Evolutionary conservation across 768 basidiomycete species (phyloP).

Genomic region (Baorangia bicolor): DNA sequence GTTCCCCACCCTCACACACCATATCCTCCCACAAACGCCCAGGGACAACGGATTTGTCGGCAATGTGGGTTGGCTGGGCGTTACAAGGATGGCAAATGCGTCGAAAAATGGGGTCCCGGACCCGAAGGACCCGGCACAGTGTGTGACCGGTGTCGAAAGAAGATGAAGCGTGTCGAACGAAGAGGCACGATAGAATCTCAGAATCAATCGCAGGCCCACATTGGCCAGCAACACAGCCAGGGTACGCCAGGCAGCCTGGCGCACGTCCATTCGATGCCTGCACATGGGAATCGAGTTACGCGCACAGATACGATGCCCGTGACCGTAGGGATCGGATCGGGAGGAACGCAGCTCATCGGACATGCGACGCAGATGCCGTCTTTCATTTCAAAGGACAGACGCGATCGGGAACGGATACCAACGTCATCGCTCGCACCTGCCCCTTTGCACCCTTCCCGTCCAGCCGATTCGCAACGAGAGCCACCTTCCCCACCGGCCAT

Average conservation of each 20-base stretch:
- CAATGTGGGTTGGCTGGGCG: conserved; percentile 72
- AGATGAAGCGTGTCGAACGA: conserved; percentile 82
- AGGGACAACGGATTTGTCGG: conserved; percentile 74
- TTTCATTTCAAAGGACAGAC: conserved; percentile 27
- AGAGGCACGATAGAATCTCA: conserved; percentile 59
- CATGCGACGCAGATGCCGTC: conserved; percentile 22
- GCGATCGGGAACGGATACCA: conserved; percentile 27
- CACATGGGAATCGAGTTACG: conserved; percentile 22
- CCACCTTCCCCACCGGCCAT: conserved; percentile 34
- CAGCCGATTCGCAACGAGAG: conserved; percentile 24
- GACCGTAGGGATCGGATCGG: conserved; percentile 25
- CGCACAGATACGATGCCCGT: conserved; percentile 35
- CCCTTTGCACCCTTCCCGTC: conserved; percentile 13
- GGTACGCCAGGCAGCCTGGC: not conserved
- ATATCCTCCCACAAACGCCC: conserved; percentile 43
- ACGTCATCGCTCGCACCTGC: conserved; percentile 25
- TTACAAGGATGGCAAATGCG: conserved; percentile 83
- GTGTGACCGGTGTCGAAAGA: conserved; percentile 83
- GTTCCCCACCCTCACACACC: conserved; percentile 13
- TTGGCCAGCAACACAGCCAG: conserved; percentile 10
- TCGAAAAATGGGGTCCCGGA: conserved; percentile 87
- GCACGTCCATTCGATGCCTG: conserved; percentile 23
- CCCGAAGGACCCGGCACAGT: conserved; percentile 83
- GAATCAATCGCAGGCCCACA: conserved; percentile 23
- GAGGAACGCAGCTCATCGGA: conserved; percentile 25